phyloP scores from a whole-genome alignment of 2,329 filamentous ascomycete species.

The Diplodia seriata region DNA sequence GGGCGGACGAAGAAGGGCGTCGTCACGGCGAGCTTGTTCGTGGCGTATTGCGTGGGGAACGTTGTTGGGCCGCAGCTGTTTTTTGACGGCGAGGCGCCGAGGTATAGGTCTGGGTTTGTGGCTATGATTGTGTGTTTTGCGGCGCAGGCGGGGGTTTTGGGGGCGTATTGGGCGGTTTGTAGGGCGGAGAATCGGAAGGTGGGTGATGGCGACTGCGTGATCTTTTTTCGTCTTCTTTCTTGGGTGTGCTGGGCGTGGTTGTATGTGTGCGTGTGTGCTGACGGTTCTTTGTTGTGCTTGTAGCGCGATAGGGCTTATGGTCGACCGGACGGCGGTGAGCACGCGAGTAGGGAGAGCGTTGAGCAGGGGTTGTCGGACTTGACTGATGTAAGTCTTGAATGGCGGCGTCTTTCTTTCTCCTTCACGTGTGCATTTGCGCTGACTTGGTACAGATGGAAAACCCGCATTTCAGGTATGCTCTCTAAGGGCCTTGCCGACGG shows the following conservation, averaged over 20 bases:
- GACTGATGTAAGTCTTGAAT: constrained; percentile 1
- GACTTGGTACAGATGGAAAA: constrained; percentile 1
- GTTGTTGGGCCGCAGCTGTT: constrained; percentile 31
- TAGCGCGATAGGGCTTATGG: not conserved
- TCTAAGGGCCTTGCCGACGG: not conserved
- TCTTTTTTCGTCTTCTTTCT: not conserved
- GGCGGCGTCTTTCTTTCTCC: not conserved
- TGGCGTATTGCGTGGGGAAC: constrained; percentile 27
- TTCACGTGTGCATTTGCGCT: not conserved
- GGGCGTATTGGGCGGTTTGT: constrained; percentile 28
- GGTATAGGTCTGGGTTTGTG: constrained; percentile 14
- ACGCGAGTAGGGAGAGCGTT: not conserved
- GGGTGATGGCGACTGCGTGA: not conserved
- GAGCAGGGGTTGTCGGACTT: constrained; percentile 23
- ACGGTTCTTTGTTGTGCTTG: not conserved
- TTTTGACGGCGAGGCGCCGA: constrained; percentile 15
- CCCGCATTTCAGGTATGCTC: constrained; percentile 10
- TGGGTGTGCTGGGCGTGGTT: too few relatives aligned
- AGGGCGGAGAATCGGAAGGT: constrained; percentile 29
- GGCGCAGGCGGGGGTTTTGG: constrained; percentile 16
- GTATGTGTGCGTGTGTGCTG: not conserved
- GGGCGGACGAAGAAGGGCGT: constrained; percentile 44
- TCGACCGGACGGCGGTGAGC: not conserved
- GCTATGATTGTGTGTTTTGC: constrained; percentile 33
- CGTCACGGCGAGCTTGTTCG: constrained; percentile 15